Evolutionary conservation across 768 basidiomycete genomes (phyloP).

Genomic region (Mycena sanguinolenta): DNA sequence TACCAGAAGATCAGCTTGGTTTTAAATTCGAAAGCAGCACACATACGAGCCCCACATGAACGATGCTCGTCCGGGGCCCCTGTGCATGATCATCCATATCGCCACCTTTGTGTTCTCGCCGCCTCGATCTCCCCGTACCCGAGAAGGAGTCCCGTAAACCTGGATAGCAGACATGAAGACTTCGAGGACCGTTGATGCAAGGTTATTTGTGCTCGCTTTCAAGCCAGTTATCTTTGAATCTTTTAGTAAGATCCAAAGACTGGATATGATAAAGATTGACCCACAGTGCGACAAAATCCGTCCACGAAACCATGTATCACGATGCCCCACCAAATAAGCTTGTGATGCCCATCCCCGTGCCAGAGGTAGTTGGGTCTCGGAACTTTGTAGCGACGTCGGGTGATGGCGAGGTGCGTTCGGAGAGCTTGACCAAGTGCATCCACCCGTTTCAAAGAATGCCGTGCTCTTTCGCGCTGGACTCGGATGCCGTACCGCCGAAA

Average conservation of each 20-base stretch:
- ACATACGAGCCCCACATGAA: too few species aligned
- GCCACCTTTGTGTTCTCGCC: slow-evolving; percentile 48
- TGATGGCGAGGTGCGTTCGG: not conserved
- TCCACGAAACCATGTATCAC: slow-evolving; percentile 23
- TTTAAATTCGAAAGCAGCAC: not conserved
- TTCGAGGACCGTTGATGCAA: slow-evolving; percentile 30
- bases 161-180: slow-evolving; percentile 37
- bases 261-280: not conserved
- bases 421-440: slow-evolving; percentile 10
- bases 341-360: slow-evolving; percentile 16
- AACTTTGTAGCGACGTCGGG: not conserved
- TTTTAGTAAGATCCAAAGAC: not conserved
- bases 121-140: slow-evolving; percentile 35
- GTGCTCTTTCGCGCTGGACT: not conserved
- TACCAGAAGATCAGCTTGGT: not conserved
- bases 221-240: slow-evolving; percentile 28
- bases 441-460: not conserved
- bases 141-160: slow-evolving; percentile 24
- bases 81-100: too few species aligned
- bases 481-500: not conserved
- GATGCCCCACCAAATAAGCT: slow-evolving; percentile 27
- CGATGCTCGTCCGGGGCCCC: too few species aligned
- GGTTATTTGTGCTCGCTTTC: slow-evolving; percentile 38
- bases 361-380: slow-evolving; percentile 5
- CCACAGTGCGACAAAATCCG: slow-evolving; percentile 8